A percentile compares a stretch with the other conserved stretches of the same genome.
phyloP scores from a whole-genome alignment of 352 stramenopile genomes.

The Thraustochytrium striatum region DNA sequence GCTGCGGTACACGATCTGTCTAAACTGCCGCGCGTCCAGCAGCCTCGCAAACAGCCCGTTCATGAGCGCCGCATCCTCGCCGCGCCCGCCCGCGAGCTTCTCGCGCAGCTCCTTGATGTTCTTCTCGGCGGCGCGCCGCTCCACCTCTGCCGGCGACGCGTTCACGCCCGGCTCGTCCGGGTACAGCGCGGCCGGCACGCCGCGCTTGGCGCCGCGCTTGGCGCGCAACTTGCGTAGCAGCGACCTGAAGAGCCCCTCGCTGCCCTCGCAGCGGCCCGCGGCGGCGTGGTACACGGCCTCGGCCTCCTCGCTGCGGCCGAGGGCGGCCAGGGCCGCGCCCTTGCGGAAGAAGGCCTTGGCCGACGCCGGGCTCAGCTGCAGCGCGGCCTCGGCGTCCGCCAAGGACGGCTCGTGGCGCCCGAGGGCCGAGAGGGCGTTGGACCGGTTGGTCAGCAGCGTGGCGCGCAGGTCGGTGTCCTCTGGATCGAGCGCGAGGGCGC shows the following conservation, averaged over 20 bases:
- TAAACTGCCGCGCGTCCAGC: slow-evolving; percentile 66
- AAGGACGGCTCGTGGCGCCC: slow-evolving; percentile 67
- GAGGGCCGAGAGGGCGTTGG: slow-evolving; percentile 71
- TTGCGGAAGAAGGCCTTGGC: slow-evolving; percentile 85
- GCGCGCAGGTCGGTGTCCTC: neutral
- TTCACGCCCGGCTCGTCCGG: neutral
- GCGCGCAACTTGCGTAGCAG: neutral
- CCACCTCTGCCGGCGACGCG: neutral
- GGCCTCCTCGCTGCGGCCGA: slow-evolving; percentile 65
- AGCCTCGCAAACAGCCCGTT: slow-evolving; percentile 73
- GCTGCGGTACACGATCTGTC: slow-evolving; percentile 70
- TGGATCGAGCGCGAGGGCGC: neutral
- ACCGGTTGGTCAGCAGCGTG: slow-evolving; percentile 77
- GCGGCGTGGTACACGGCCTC: slow-evolving; percentile 64
- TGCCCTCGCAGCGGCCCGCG: neutral
- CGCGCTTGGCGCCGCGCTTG: neutral
- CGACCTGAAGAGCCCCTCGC: neutral
- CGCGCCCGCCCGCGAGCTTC: neutral
- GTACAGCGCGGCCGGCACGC: neutral
- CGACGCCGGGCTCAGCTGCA: slow-evolving; percentile 76
- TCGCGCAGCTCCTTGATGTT: slow-evolving; percentile 21
- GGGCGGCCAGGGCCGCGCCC: slow-evolving; percentile 69
- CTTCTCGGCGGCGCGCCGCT: neutral
- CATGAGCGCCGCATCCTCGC: neutral
- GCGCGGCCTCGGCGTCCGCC: slow-evolving; percentile 70